Percentiles rank a stretch among this genome's conserved stretches.
phyloP scores from a whole-genome alignment of 495 filamentous ascomycete species.

The Sabuloglossum arenarium region DNA sequence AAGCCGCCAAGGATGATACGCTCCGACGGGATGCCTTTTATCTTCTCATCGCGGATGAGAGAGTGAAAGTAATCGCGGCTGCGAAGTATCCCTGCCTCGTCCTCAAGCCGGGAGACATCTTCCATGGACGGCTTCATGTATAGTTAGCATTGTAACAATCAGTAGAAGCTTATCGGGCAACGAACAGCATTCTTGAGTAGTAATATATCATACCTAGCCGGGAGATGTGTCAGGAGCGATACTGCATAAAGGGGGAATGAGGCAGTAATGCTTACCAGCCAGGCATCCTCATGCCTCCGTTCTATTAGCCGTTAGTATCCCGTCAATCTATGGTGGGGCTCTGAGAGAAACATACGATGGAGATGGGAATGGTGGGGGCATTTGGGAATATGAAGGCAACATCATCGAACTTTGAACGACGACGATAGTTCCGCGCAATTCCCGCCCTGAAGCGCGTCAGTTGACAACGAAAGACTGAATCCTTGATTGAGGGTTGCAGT shows the following conservation, averaged over 20 bases:
- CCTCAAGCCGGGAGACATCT: constrained; percentile 22
- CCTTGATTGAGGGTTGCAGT: constrained; percentile 2
- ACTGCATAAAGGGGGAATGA: background rate
- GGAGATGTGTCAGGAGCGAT: too few relatives aligned
- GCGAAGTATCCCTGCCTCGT: constrained; percentile 58
- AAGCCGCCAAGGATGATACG: constrained; percentile 71
- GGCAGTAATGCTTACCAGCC: constrained; percentile 44
- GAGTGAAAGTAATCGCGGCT: constrained; percentile 56
- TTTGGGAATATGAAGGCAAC: constrained; percentile 87
- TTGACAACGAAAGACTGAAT: background rate
- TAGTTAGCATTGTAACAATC: background rate
- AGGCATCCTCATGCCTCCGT: constrained; percentile 66
- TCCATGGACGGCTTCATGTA: background rate
- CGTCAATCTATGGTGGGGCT: background rate
- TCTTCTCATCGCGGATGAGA: constrained; percentile 55
- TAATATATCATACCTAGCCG: constrained; percentile 37
- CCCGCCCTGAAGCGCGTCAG: constrained; percentile 27
- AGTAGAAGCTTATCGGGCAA: background rate
- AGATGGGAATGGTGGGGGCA: constrained; percentile 79
- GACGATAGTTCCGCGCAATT: constrained; percentile 78
- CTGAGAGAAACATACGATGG: constrained; percentile 36
- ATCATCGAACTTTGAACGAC: constrained; percentile 64
- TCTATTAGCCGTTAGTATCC: constrained; percentile 24
- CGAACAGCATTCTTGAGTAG: constrained; percentile 28
- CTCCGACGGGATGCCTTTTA: constrained; percentile 60